Base-by-base conservation (phyloP, 2,329 filamentous ascomycete genomes). In the Ophiocordyceps camponoti-rufipedis region DNA sequence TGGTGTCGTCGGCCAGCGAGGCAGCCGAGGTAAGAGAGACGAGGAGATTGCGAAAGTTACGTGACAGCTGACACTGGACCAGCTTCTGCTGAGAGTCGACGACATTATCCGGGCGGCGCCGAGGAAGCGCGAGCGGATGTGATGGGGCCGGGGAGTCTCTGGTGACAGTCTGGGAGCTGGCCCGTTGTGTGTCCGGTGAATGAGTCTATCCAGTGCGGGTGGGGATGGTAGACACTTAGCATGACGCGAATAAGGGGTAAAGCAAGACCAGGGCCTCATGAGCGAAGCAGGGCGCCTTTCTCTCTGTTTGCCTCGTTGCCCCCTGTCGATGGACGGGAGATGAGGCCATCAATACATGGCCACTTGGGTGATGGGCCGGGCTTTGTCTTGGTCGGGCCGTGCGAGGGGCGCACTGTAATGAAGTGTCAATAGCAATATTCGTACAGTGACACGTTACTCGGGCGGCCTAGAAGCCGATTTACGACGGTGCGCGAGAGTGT, bases 101-200 rank as follows among this genome's bases (percentile, higher is more conserved):
- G 91, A 96, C 64, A 98, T 98, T 62, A 96, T 98, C 62, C 81
- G 89, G 50, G 85, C 86, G 44, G 91, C 91, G 45, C 91, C 91
- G 45, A 74, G 91, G 45, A 53, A 58, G 53, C 62, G 63, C 46
- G 62, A 64, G 51, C 57, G 62, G 35, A 64, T 64, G 61, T 65
- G 56, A 31, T 31, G 29, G 29, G 12, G 29, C 29, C 29, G 29
- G 29, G 8, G 7, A 9, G 10, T 29, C 28, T 31, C 29, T 31
- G 29, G 8, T 12, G 7, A 7, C 4, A 31, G 23, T 23, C 29
- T 7, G 29, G 29, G 8, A 31, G 29, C 29, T 31, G 7, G 29
- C 29, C 29, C 29, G 29, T 31, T 31, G 29, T 9, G 29, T 31
- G 29, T 31, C 29, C 7, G 29, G 12, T 31, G 29, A 31, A 31